These are phyloP conservation scores for Pythium vanterpoolii DNA, from an alignment of 352 stramenopile genomes.

Conservation along the genomic window DNA sequence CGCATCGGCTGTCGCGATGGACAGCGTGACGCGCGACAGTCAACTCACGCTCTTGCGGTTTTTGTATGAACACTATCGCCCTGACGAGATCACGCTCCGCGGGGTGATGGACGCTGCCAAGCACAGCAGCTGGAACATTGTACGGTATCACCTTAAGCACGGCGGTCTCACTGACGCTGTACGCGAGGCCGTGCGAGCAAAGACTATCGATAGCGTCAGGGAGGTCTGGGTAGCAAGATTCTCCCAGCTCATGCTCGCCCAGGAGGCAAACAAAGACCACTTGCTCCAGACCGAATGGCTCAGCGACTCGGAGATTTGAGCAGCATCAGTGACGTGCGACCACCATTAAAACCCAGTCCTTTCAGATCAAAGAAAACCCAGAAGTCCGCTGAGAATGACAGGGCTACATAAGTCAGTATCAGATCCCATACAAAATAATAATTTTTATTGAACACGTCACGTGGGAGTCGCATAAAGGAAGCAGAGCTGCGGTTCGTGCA, in stretches of 20 bases:
- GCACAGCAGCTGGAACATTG: not conserved
- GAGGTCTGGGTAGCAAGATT: not conserved
- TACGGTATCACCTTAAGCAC: not conserved
- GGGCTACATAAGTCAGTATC: not conserved
- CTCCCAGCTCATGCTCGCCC: not conserved
- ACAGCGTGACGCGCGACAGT: constrained; percentile 1
- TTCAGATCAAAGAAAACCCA: not conserved
- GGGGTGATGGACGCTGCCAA: not conserved
- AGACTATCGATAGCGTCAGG: not conserved
- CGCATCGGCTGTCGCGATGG: constrained; percentile 4
- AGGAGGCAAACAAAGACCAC: not conserved
- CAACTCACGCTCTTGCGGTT: not conserved
- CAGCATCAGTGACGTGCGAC: not conserved
- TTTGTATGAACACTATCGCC: not conserved
- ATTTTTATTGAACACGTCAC: too few relatives aligned
- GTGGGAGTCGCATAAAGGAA: too few relatives aligned
- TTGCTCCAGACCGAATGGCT: constrained; percentile 1
- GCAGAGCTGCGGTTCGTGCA: not conserved
- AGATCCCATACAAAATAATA: not conserved
- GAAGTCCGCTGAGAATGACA: too few relatives aligned
- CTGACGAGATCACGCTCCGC: not conserved
- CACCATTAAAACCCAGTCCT: too few relatives aligned
- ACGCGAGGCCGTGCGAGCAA: not conserved
- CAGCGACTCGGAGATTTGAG: constrained; percentile 4
- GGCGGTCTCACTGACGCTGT: not conserved